Base-by-base conservation (phyloP, 2,329 filamentous ascomycete species). In the Cladobotryum mycophilum region DNA sequence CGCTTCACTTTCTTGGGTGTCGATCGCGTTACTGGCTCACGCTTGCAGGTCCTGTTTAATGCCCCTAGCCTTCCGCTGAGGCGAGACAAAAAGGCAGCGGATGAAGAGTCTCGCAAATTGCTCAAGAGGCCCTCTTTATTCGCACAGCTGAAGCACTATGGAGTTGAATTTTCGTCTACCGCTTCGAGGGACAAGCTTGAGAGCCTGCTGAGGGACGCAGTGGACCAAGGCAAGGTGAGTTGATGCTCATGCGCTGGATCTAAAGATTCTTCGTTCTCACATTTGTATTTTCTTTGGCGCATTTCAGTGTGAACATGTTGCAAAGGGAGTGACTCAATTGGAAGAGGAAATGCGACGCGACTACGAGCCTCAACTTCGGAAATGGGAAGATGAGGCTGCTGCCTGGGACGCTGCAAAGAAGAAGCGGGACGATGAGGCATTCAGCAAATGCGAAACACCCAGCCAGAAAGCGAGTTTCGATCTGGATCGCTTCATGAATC, bases 341-440 rank as follows among this genome's bases (percentile, higher is more conserved):
- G 54, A 50, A 8, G 34, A 57, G 8, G 25, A 36, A 8, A 49
- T 51, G 36, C 38, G 44, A 30, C 40, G 22, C 5, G 54, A 56
- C 2, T 52, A 54, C 2, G 43, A 42, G 9, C 49, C 55, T 8
- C n/a, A 48, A 14, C 44, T 48, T 3, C 18, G 14, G 5, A 18
- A 41, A 14, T 53, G 49, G 51, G 30, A 46, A 12, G 36, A 5
- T 1, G 49, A 52, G 6, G 37, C 34, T 9, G 9, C 8, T 4
- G 52, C 49, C 1, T 53, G 25, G 14, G 25, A 47, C 1, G 25
- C 12, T 5, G 45, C 41, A 37, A 51, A 51, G 38, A 38, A 42
- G 13, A 30, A 8, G 15, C 25, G 15, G 7, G 22, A 51, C 5
- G 40, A 51, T 17, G 44, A 51, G 4, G 34, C 20, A 13, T 47